Percentiles rank a stretch among this genome's conserved stretches.
Evolutionary conservation across 2,329 filamentous ascomycete species (phyloP).

Genomic region (Pseudohalonectria lignicola): DNA sequence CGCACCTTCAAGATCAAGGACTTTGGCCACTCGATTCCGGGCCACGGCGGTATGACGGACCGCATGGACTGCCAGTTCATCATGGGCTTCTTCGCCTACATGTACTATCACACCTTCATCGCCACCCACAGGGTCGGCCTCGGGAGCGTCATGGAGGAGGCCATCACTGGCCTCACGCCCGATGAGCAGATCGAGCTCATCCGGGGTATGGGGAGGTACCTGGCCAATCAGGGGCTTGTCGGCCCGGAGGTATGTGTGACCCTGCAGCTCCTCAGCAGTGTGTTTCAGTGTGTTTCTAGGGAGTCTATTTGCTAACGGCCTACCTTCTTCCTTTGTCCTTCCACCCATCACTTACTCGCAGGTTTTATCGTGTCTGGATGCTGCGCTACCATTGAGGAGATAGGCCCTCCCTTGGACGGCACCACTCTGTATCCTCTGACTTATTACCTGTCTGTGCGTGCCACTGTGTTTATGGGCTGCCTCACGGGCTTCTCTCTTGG

Average conservation of each 20-base stretch:
- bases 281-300: not conserved
- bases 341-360: too few species aligned
- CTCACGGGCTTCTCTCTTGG: too few species aligned
- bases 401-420: not conserved
- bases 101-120: conserved; percentile 98
- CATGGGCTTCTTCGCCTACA: conserved; percentile 97
- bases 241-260: conserved; percentile 20
- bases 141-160: conserved; percentile 79
- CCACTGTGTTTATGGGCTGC: too few species aligned
- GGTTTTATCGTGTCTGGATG: conserved; percentile 11
- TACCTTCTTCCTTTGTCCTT: not conserved
- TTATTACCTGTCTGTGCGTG: too few species aligned
- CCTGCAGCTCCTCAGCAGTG: not conserved
- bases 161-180: conserved; percentile 75
- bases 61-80: conserved; percentile 99
- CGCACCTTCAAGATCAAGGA: conserved; percentile 99
- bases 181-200: conserved; percentile 86
- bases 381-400: conserved; percentile 8
- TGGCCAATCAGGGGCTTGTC: conserved; percentile 51
- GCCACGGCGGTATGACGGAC: conserved; percentile 95
- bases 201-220: conserved; percentile 50
- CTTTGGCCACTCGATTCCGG: conserved; percentile 95
- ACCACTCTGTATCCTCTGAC: not conserved
- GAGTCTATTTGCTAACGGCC: not conserved
- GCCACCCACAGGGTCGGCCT: conserved; percentile 77